Conservation (phyloP, 2,329 filamentous ascomycete genomes). For the Diaporthe caulivora region DNA sequence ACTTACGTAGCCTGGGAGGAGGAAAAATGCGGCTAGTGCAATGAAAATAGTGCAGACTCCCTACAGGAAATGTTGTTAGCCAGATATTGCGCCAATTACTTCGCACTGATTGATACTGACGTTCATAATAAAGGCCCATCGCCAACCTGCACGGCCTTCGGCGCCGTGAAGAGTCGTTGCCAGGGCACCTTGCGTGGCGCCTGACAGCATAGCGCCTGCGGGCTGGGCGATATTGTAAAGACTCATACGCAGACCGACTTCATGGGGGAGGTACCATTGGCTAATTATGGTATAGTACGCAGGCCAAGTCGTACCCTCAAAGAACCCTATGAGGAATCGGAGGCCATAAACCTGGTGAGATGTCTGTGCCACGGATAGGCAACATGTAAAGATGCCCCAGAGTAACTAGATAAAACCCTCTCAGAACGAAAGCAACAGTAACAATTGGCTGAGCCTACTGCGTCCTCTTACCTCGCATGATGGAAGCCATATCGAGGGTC, state of each 20-base stretch:
- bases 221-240: conserved; percentile 36
- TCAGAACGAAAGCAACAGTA: neutral
- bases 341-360: conserved; percentile 27
- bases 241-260: conserved; percentile 32
- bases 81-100: neutral
- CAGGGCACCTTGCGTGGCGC: conserved; percentile 29
- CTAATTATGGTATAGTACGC: conserved; percentile 33
- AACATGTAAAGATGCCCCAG: conserved; percentile 34
- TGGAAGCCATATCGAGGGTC: conserved; percentile 32
- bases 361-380: conserved; percentile 13
- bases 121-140: conserved; percentile 36
- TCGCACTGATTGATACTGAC: neutral
- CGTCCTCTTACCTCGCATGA: conserved; percentile 2
- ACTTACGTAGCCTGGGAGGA: conserved; percentile 28
- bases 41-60: conserved; percentile 29
- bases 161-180: conserved; percentile 30
- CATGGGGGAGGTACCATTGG: conserved; percentile 34
- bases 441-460: rapidly evolving
- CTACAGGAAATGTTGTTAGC: neutral
- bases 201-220: conserved; percentile 31
- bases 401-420: neutral
- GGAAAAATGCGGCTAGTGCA: conserved; percentile 22
- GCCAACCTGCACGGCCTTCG: conserved; percentile 30
- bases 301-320: conserved; percentile 30
- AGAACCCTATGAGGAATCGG: conserved; percentile 35